These are phyloP conservation scores for Fusarium bulbicola DNA, from an alignment of 2,329 filamentous ascomycete species.

Conservation along the genomic window DNA sequence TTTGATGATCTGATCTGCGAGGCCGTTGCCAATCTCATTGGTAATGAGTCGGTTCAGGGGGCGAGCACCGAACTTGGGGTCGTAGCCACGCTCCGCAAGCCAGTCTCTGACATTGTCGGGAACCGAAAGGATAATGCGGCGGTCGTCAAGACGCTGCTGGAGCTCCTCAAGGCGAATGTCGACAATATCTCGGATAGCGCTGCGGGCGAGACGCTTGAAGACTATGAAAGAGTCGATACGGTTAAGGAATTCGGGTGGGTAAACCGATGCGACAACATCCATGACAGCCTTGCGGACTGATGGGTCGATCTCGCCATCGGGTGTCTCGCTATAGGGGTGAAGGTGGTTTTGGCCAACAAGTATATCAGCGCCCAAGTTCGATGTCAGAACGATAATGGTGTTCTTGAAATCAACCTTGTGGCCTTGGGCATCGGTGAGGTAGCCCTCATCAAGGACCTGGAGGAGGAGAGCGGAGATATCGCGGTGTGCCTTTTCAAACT, in stretches of 20 bases:
- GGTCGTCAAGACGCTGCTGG: conserved; percentile 82
- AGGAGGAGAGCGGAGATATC: conserved; percentile 93
- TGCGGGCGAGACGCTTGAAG: conserved; percentile 84
- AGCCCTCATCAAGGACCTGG: conserved; percentile 95
- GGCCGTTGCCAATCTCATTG: conserved; percentile 85
- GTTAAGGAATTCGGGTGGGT: conserved; percentile 96
- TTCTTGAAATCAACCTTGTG: conserved; percentile 98
- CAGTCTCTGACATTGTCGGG: conserved; percentile 79
- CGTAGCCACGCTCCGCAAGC: conserved; percentile 90
- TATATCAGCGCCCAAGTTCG: conserved; percentile 92
- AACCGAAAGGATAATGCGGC: conserved; percentile 80
- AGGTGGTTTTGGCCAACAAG: conserved; percentile 78
- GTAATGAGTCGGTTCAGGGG: conserved; percentile 91
- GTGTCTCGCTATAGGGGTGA: conserved; percentile 69
- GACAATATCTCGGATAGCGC: conserved; percentile 88
- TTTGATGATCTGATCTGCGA: conserved; percentile 92
- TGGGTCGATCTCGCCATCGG: conserved; percentile 74
- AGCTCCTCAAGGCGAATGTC: conserved; percentile 90
- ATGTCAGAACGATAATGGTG: conserved; percentile 95
- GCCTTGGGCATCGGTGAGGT: conserved; percentile 92
- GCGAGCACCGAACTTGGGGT: conserved; percentile 88
- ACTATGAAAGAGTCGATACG: conserved; percentile 96
- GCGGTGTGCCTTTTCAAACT: conserved; percentile 96
- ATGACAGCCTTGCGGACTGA: conserved; percentile 83
- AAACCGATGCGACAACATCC: conserved; percentile 78